phyloP scores from a whole-genome alignment of 2,329 filamentous ascomycete species.

The Diaporthe sp. region DNA sequence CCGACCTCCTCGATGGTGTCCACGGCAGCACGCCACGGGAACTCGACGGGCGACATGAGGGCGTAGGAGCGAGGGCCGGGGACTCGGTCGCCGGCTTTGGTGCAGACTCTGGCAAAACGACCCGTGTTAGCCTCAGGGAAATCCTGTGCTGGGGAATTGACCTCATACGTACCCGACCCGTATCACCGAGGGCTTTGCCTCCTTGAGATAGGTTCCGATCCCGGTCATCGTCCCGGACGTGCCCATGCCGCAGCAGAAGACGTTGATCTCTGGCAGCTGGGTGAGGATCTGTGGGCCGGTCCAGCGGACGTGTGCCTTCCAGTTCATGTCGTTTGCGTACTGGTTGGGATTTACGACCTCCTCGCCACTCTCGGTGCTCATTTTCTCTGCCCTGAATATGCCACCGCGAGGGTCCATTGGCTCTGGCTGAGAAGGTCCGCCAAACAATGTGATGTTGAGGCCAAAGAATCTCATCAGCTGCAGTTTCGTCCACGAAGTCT shows the following conservation, averaged over 20 bases:
- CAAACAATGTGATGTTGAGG: not conserved
- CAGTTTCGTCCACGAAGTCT: not conserved
- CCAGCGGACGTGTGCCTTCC: not conserved
- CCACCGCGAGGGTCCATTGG: not conserved
- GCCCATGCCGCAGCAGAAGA: conserved; percentile 12
- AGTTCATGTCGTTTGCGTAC: conserved; percentile 12
- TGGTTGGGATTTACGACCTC: not conserved
- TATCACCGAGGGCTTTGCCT: not conserved
- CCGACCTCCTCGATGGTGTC: conserved; percentile 12
- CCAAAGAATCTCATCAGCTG: conserved; percentile 23
- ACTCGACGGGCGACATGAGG: conserved; percentile 10
- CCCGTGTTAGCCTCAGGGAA: not conserved
- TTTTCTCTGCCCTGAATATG: not conserved
- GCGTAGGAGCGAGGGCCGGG: not conserved
- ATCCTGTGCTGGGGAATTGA: not conserved
- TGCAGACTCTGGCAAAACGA: not conserved
- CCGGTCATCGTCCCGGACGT: conserved; percentile 16
- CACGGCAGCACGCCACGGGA: conserved; percentile 7
- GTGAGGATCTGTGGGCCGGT: not conserved
- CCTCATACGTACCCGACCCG: not conserved
- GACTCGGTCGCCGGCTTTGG: not conserved
- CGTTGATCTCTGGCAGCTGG: conserved; percentile 3
- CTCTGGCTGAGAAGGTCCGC: not conserved
- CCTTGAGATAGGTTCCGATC: conserved; percentile 6
- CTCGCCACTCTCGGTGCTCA: not conserved